Evolutionary conservation across 305 asterid species (phyloP).

Genomic region (Solanum chacoense): DNA sequence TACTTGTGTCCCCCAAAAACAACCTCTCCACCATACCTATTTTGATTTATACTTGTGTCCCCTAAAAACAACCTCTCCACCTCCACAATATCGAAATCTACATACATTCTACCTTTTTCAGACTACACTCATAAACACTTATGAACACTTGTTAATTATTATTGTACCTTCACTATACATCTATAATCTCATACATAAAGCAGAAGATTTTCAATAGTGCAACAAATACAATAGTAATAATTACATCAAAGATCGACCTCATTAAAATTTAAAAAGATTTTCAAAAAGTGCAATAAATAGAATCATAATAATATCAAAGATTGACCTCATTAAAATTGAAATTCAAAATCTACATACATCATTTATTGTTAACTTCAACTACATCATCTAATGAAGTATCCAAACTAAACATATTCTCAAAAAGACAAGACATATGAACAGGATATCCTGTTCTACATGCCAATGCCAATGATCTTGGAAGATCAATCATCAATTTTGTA

Average conservation of each 20-base stretch:
- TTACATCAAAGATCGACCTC: not conserved
- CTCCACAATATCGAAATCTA: not conserved
- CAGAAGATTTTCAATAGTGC: not conserved
- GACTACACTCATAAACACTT: too few species aligned
- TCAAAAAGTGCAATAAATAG: not conserved
- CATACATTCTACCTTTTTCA: not conserved
- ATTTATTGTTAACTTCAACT: not conserved
- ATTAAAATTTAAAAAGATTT: not conserved
- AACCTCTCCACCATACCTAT: not conserved
- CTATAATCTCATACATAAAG: not conserved
- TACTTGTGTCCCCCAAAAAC: not conserved
- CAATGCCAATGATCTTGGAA: not conserved
- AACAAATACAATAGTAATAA: not conserved
- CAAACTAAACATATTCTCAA: not conserved
- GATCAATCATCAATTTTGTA: not conserved
- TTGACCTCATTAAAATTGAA: not conserved
- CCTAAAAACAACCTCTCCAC: not conserved
- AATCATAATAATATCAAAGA: not conserved
- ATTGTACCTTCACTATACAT: not conserved
- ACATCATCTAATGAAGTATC: not conserved
- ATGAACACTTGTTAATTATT: too few species aligned
- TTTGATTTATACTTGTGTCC: not conserved
- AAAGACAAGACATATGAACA: not conserved
- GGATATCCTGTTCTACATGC: not conserved
- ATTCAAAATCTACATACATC: not conserved